phyloP scores from a whole-genome alignment of 129 eudicot genomes.

The Lactuca sativa region DNA sequence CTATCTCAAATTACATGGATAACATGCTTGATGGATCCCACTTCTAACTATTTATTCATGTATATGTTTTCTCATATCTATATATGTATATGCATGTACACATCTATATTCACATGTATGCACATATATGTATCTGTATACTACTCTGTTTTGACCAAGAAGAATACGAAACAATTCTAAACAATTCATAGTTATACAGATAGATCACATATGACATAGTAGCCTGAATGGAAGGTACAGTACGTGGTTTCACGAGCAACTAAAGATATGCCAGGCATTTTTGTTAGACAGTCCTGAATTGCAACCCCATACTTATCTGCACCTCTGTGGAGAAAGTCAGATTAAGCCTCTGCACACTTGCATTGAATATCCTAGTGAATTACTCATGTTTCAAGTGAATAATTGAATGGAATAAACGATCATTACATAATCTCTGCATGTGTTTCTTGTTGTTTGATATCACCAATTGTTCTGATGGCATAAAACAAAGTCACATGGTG shows the following conservation, averaged over 20 bases:
- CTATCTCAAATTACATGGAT: too few relatives aligned
- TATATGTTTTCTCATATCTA: too few relatives aligned
- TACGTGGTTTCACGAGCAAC: conserved; percentile 88
- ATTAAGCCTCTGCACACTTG: conserved; percentile 44
- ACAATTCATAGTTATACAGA: conserved; percentile 13
- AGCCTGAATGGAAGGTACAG: conserved; percentile 31
- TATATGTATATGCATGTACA: too few relatives aligned
- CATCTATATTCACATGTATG: too few relatives aligned
- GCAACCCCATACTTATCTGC: conserved; percentile 39
- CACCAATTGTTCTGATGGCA: not conserved
- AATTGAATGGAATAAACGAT: conserved; percentile 19
- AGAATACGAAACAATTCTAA: conserved; percentile 6
- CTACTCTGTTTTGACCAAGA: too few relatives aligned
- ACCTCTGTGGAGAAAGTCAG: conserved; percentile 18
- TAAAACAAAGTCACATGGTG: too few relatives aligned
- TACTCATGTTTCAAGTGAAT: conserved; percentile 18
- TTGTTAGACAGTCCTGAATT: conserved; percentile 41
- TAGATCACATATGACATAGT: not conserved
- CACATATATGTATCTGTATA: too few relatives aligned
- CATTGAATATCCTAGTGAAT: conserved; percentile 28
- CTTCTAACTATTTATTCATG: too few relatives aligned
- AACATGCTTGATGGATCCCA: too few relatives aligned
- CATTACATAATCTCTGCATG: conserved; percentile 20
- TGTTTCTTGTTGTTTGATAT: not conserved
- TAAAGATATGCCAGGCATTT: conserved; percentile 98